Conservation (phyloP, 495 filamentous ascomycete genomes). For the Lentithecium fluviatile region DNA sequence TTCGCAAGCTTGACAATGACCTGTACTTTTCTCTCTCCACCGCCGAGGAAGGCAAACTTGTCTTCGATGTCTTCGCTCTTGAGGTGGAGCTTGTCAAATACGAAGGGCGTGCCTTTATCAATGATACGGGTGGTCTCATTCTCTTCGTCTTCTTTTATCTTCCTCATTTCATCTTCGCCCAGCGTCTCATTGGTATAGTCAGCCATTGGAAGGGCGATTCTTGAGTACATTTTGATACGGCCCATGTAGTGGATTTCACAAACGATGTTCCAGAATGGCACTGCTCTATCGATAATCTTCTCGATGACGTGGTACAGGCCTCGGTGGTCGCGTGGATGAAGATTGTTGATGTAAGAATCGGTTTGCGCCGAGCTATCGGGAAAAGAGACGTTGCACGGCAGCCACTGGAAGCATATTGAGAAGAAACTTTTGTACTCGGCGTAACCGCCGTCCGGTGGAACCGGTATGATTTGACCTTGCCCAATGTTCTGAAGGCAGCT, state of each 20-base stretch:
- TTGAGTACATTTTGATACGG: too few species aligned
- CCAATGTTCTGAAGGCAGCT: slow-evolving; percentile 47
- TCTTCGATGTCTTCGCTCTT: neutral
- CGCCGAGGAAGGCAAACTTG: slow-evolving; percentile 6
- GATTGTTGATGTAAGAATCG: slow-evolving; percentile 60
- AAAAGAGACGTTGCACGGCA: slow-evolving; percentile 57
- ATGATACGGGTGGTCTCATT: too few species aligned
- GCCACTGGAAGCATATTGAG: slow-evolving; percentile 55
- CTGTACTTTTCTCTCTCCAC: slow-evolving; percentile 49
- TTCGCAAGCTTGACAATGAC: slow-evolving; percentile 64
- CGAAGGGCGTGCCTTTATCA: neutral
- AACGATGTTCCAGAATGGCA: slow-evolving; percentile 56
- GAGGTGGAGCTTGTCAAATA: neutral
- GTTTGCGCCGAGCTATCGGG: slow-evolving; percentile 39
- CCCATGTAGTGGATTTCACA: neutral
- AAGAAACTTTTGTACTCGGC: slow-evolving; percentile 22
- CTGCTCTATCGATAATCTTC: slow-evolving; percentile 47
- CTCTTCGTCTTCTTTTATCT: neutral
- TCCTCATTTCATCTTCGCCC: too few species aligned
- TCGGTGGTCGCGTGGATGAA: slow-evolving; percentile 51
- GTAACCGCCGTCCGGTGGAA: neutral
- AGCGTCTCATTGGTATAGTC: too few species aligned
- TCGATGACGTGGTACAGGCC: slow-evolving; percentile 55
- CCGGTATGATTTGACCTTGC: slow-evolving; percentile 41
- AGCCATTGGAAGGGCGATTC: slow-evolving; percentile 8